These are phyloP conservation scores for Mycena galericulata DNA, from an alignment of 768 basidiomycete species.

Conservation along the genomic window DNA sequence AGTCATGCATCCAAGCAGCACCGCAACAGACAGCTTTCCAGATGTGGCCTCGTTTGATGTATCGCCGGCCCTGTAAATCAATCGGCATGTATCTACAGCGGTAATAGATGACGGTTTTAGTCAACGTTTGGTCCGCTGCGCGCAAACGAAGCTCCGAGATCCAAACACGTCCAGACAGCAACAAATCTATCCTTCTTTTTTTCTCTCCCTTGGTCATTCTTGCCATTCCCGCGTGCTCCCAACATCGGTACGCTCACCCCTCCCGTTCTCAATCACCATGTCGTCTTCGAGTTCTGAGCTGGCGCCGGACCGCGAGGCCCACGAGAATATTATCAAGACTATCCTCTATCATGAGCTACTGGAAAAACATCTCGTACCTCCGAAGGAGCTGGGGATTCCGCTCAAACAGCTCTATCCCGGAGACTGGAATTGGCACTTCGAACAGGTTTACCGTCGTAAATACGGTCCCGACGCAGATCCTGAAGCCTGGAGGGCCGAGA, in stretches of 20 bases:
- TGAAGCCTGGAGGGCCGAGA: slow-evolving; percentile 1
- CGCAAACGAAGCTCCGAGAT: too few relatives aligned
- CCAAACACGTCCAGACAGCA: neutral
- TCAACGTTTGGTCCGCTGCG: too few relatives aligned
- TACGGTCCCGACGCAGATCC: slow-evolving; percentile 16
- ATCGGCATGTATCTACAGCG: too few relatives aligned
- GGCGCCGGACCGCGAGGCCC: neutral
- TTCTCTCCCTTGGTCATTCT: neutral
- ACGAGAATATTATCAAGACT: neutral
- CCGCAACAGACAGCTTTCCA: too few relatives aligned
- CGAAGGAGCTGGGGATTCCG: slow-evolving; percentile 18
- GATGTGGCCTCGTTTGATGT: too few relatives aligned
- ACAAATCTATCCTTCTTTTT: neutral
- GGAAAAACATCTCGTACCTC: neutral
- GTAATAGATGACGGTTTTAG: too few relatives aligned
- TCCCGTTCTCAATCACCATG: neutral
- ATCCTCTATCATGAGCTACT: neutral
- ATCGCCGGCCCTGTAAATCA: too few relatives aligned
- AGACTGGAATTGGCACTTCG: slow-evolving; percentile 21
- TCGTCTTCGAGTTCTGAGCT: neutral
- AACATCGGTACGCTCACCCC: too few relatives aligned
- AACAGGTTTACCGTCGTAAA: neutral
- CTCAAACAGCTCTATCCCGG: neutral
- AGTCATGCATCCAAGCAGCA: too few relatives aligned
- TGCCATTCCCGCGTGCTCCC: too few relatives aligned